phyloP scores from a whole-genome alignment of 2,329 filamentous ascomycete species.

The Stemphylium vesicarium region DNA sequence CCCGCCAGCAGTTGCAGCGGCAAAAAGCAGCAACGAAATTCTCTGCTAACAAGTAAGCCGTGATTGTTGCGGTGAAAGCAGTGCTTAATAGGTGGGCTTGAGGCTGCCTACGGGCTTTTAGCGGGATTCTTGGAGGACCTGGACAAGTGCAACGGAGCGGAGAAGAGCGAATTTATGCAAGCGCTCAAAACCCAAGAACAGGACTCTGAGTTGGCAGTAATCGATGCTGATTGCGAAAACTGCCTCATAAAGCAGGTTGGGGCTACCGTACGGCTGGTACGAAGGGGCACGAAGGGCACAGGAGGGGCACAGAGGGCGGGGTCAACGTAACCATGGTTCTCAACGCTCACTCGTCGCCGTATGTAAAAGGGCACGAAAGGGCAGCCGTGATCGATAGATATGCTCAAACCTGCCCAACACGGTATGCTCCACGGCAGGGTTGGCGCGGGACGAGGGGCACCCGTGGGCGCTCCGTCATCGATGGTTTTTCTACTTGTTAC shows the following conservation, averaged over 20 bases:
- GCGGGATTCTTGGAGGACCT: no score
- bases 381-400: neutral
- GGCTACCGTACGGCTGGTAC: neutral
- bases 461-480: no score
- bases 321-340: neutral
- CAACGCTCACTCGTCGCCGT: neutral
- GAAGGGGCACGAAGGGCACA: neutral
- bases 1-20: neutral
- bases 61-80: no score
- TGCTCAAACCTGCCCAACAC: neutral
- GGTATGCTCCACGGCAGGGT: neutral
- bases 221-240: neutral
- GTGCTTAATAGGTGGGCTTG: no score
- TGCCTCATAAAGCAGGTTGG: neutral
- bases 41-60: no score
- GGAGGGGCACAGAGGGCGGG: neutral
- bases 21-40: neutral
- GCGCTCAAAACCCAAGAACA: no score
- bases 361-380: constrained; percentile 11
- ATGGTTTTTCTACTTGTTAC: no score
- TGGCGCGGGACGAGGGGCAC: neutral
- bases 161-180: no score
- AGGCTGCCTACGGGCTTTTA: no score
- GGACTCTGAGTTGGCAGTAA: neutral
- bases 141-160: no score